A percentile compares a stretch with the other conserved stretches of the same genome.
Evolutionary conservation across 768 basidiomycete genomes (phyloP).

Genomic region (Macrolepiota fuliginosa): DNA sequence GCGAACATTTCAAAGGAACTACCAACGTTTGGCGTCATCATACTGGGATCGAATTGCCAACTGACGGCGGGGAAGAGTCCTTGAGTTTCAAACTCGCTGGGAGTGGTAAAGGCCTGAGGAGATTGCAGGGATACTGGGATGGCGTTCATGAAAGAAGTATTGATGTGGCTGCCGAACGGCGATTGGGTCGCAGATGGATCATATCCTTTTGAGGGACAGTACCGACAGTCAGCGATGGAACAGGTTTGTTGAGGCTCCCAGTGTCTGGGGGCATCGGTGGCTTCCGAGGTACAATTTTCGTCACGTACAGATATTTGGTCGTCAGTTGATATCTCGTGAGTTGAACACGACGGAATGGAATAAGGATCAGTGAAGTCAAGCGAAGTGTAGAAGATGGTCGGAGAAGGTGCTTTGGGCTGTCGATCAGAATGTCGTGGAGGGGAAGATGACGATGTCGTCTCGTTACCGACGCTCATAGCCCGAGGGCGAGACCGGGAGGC

Average conservation of each 20-base stretch:
- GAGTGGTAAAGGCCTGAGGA: background rate
- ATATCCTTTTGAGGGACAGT: constrained; percentile 11
- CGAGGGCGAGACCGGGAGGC: constrained; percentile 1
- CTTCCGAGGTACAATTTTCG: background rate
- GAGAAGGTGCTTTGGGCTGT: constrained; percentile 22
- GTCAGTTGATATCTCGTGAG: background rate
- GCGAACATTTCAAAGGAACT: constrained; percentile 8
- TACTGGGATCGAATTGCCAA: constrained; percentile 8
- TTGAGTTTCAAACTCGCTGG: background rate
- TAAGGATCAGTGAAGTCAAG: constrained; percentile 16
- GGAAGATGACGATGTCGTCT: constrained; percentile 11
- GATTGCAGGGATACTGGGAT: background rate
- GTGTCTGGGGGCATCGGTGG: background rate
- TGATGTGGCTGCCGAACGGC: background rate
- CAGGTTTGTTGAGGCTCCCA: constrained; percentile 8
- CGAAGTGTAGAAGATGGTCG: constrained; percentile 32
- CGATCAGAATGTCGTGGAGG: constrained; percentile 4
- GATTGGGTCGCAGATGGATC: background rate
- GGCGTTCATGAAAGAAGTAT: background rate
- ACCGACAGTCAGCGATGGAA: constrained; percentile 11
- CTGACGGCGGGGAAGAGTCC: background rate
- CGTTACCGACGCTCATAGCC: constrained; percentile 7
- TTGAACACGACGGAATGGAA: background rate
- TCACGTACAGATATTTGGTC: background rate
- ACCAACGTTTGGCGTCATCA: background rate